These are phyloP conservation scores for Solanum etuberosum DNA, from an alignment of 257 asterid species.

Conservation along the genomic window DNA sequence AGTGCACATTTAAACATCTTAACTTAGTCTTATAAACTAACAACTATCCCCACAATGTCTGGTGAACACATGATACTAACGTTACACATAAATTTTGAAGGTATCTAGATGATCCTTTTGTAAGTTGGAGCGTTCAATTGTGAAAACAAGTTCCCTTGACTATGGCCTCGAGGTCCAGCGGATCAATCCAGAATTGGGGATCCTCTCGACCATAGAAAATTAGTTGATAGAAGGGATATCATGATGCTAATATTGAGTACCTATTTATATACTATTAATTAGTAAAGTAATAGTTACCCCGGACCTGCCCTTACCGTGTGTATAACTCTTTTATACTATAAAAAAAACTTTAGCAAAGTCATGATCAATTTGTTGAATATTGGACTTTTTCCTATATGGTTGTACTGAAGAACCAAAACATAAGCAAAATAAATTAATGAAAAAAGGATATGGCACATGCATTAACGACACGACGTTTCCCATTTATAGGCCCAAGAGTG, in stretches of 20 bases:
- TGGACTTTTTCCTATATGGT: not conserved
- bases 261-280: no score
- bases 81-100: not conserved
- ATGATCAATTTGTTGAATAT: not conserved
- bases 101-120: not conserved
- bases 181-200: no score
- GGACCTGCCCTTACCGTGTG: not conserved
- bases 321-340: not conserved
- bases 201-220: no score
- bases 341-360: not conserved
- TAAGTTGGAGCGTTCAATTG: not conserved
- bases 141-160: accelerated
- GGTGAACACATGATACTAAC: not conserved
- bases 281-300: not conserved
- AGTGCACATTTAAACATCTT: not conserved
- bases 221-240: no score
- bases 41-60: not conserved
- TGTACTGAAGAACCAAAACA: not conserved
- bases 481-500: not conserved
- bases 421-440: not conserved
- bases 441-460: not conserved
- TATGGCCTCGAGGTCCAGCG: no score
- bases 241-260: no score
- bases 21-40: not conserved
- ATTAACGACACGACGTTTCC: not conserved